Percentiles rank a stretch among this genome's conserved stretches.
Conservation (phyloP, 2,329 filamentous ascomycete genomes). For the Botrytis squamosa region DNA sequence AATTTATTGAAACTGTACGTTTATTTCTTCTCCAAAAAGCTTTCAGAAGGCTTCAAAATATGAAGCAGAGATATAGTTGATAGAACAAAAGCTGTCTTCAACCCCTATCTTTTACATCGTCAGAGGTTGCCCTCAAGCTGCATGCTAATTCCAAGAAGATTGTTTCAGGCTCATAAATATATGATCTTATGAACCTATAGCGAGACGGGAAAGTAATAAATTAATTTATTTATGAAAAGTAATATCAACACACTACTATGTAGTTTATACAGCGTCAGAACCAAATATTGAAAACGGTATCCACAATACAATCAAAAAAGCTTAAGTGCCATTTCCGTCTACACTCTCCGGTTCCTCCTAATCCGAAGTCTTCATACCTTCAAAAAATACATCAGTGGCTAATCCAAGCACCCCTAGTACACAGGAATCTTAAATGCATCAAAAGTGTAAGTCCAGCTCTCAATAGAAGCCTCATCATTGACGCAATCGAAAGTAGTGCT, state of each 20-base stretch:
- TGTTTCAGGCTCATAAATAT: too few species aligned
- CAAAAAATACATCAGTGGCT: neutral
- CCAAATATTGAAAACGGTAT: neutral
- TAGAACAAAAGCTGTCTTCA: neutral
- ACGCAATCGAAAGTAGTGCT: conserved; percentile 35
- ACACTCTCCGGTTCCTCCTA: neutral
- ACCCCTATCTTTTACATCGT: too few species aligned
- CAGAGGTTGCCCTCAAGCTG: too few species aligned
- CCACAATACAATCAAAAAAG: neutral
- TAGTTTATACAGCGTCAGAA: neutral
- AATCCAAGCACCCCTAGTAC: conserved; percentile 20
- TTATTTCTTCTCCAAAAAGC: too few species aligned
- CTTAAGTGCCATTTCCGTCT: neutral
- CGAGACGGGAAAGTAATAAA: neutral
- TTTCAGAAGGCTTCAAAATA: too few species aligned
- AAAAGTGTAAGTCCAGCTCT: conserved; percentile 38
- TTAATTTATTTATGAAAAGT: neutral
- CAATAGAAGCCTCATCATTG: conserved; percentile 32
- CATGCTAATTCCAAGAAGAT: rapidly evolving
- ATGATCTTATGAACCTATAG: too few species aligned
- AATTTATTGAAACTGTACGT: neutral
- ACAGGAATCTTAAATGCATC: conserved; percentile 27
- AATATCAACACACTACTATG: neutral
- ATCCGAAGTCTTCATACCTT: too few species aligned
- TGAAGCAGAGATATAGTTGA: neutral